Conservation (phyloP, 2,329 filamentous ascomycete genomes). For the Colletotrichum sp. region DNA sequence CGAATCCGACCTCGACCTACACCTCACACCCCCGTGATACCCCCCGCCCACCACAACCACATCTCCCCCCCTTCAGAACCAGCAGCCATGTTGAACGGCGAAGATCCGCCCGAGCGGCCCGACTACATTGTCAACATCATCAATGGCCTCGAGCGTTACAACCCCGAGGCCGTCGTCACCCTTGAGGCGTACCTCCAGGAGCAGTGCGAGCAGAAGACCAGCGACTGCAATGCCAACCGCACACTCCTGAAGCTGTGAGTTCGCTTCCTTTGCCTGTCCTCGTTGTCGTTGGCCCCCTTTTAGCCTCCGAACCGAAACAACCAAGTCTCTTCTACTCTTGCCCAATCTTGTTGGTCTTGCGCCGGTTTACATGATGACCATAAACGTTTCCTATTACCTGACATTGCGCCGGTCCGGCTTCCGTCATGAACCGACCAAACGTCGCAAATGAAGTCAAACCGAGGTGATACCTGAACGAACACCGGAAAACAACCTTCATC, state of each 20-base stretch:
- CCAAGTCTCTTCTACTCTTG: neutral
- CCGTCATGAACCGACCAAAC: conserved; percentile 54
- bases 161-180: conserved; percentile 90
- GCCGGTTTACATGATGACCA: conserved; percentile 70
- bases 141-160: conserved; percentile 97
- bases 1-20: conserved; percentile 20
- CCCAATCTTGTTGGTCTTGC: conserved; percentile 15
- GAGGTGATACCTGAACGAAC: conserved; percentile 58
- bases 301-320: neutral
- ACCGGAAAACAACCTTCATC: conserved; percentile 22
- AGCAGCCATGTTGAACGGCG: conserved; percentile 65
- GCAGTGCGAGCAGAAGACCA: conserved; percentile 94
- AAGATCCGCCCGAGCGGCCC: conserved; percentile 90
- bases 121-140: conserved; percentile 93
- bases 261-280: neutral
- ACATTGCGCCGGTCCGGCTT: conserved; percentile 55
- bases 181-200: conserved; percentile 95
- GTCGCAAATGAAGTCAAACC: conserved; percentile 68
- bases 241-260: conserved; percentile 97
- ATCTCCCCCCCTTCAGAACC: neutral
- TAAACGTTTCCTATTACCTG: conserved; percentile 99
- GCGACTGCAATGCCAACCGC: conserved; percentile 96
- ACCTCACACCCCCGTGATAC: conserved; percentile 26
- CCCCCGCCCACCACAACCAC: neutral
- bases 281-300: neutral